A percentile compares a stretch with the other conserved stretches of the same genome.
Evolutionary conservation across 192 early-diverging fungal genomes (phyloP).

Genomic region (Coemansia sp.): DNA sequence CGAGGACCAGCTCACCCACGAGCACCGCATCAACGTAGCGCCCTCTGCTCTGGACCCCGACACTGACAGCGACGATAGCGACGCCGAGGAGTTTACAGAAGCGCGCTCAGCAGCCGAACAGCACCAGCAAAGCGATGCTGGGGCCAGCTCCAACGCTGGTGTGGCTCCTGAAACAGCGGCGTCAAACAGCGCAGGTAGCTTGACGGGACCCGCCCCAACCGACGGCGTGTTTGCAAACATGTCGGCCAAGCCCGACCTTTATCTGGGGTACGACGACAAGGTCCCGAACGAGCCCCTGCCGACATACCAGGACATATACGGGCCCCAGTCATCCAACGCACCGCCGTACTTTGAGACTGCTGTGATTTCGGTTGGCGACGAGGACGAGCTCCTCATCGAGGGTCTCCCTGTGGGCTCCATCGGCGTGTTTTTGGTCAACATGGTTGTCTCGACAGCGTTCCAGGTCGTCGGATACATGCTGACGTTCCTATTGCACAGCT

Average conservation of each 20-base stretch:
- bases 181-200: background rate
- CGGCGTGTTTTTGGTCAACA: constrained; percentile 76
- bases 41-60: constrained; percentile 45
- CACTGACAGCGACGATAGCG: constrained; percentile 21
- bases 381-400: constrained; percentile 86
- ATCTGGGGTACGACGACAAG: constrained; percentile 52
- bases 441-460: constrained; percentile 75
- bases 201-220: constrained; percentile 31
- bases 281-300: constrained; percentile 44
- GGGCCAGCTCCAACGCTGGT: constrained; percentile 7
- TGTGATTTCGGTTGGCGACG: constrained; percentile 68
- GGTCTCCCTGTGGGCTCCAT: constrained; percentile 85
- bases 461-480: constrained; percentile 87
- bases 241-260: constrained; percentile 52
- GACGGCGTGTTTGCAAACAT: constrained; percentile 59
- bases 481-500: constrained; percentile 85
- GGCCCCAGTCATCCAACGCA: constrained; percentile 57
- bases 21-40: constrained; percentile 34
- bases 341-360: constrained; percentile 81
- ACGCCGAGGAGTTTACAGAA: constrained; percentile 7
- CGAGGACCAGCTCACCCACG: constrained; percentile 28
- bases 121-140: background rate
- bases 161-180: constrained; percentile 1
- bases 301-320: constrained; percentile 75
- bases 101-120: constrained; percentile 1